Evolutionary conservation across 1,139 yeast species (phyloP).

Genomic region (Suhomyces coccinellae): DNA sequence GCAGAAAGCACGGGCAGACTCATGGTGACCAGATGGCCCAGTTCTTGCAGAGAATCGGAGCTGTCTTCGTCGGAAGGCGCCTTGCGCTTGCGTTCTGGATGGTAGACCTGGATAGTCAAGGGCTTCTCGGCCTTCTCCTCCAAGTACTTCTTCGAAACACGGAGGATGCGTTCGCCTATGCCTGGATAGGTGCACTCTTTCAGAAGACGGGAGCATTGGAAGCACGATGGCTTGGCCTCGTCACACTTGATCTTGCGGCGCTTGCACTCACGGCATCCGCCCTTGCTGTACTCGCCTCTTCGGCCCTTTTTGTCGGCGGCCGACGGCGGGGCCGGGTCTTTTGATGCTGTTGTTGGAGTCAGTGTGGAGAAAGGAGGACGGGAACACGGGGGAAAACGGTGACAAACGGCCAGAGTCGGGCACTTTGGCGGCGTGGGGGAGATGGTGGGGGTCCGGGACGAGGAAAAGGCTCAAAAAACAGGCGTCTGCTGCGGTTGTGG

Average conservation of each 20-base stretch:
- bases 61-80: conserved; percentile 2
- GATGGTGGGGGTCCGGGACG: too few relatives aligned
- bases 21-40: conserved; percentile 4
- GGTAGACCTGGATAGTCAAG: conserved; percentile 12
- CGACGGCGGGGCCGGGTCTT: neutral
- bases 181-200: conserved; percentile 25
- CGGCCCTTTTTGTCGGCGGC: conserved; percentile 4
- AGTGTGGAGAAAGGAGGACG: neutral
- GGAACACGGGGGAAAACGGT: too few relatives aligned
- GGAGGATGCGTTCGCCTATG: conserved; percentile 19
- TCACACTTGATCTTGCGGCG: conserved; percentile 31
- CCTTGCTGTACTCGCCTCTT: conserved; percentile 24
- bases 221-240: conserved; percentile 26
- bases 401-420: too few relatives aligned
- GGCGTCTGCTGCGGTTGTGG: too few relatives aligned
- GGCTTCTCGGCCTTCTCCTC: conserved; percentile 8
- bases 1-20: conserved; percentile 1
- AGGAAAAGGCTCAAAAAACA: too few relatives aligned
- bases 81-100: conserved; percentile 6
- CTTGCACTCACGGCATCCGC: conserved; percentile 31
- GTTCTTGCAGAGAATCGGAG: conserved; percentile 7
- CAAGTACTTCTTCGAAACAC: conserved; percentile 16
- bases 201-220: conserved; percentile 26
- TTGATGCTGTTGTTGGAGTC: neutral
- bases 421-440: too few relatives aligned